These are phyloP conservation scores for Lipomyces orientalis DNA, from an alignment of 805 yeast genomes.

Conservation along the genomic window DNA sequence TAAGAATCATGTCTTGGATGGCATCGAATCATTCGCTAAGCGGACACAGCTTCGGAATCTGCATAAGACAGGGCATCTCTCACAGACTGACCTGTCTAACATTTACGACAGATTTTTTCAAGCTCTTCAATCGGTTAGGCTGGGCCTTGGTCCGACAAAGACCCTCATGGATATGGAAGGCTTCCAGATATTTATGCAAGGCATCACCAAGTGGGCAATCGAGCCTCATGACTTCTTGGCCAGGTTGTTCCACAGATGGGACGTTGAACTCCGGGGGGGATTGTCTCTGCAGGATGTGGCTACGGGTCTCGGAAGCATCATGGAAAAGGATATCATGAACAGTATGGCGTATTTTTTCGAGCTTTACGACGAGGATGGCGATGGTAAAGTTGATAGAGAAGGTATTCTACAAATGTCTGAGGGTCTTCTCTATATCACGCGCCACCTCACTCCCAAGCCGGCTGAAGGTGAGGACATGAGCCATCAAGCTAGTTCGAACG, in stretches of 20 bases:
- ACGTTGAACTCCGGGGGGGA: slow-evolving; percentile 55
- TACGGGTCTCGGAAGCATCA: slow-evolving; percentile 70
- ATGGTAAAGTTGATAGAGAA: slow-evolving; percentile 73
- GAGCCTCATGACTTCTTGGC: slow-evolving; percentile 57
- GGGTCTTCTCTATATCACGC: slow-evolving; percentile 78
- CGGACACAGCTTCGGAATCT: slow-evolving; percentile 87
- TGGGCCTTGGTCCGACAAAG: slow-evolving; percentile 52
- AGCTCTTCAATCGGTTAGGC: slow-evolving; percentile 66
- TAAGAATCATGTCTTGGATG: slow-evolving; percentile 78
- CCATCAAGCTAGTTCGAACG: slow-evolving; percentile 3
- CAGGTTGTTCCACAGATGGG: slow-evolving; percentile 76
- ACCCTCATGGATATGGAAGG: slow-evolving; percentile 77
- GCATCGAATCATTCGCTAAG: slow-evolving; percentile 88
- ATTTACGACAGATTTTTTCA: slow-evolving; percentile 85
- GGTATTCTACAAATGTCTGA: slow-evolving; percentile 85
- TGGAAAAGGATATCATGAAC: slow-evolving; percentile 77
- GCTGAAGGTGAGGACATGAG: slow-evolving; percentile 3
- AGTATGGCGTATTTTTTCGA: slow-evolving; percentile 78
- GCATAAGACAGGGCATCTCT: slow-evolving; percentile 70
- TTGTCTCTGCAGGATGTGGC: slow-evolving; percentile 73
- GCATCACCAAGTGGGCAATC: slow-evolving; percentile 75
- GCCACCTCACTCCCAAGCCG: slow-evolving; percentile 54
- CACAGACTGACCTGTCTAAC: slow-evolving; percentile 63
- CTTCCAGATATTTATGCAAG: slow-evolving; percentile 75
- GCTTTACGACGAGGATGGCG: slow-evolving; percentile 66